Evolutionary conservation across 768 basidiomycete species (phyloP), one percentile per base, ranked within the genome.

Genomic region (Lentinula aciculospora): DNA sequence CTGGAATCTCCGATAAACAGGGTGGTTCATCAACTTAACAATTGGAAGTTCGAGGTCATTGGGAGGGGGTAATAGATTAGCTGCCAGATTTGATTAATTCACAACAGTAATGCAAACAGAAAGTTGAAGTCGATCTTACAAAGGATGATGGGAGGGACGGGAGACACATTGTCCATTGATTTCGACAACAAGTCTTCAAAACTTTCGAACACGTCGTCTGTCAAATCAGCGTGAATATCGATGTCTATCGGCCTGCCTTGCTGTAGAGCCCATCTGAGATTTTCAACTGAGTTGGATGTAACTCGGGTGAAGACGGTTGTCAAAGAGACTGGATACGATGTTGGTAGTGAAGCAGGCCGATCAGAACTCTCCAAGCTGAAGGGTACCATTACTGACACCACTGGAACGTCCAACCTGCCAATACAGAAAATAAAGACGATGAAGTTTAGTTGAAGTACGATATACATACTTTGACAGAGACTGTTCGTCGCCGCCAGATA

Each of bases 31-130:
- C 67, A 92, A 74, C 69, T 87, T 85, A 39, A 91, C 87, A 58
- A 90, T 86, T 1, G 90, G 87, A 44, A 87, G 67, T 53, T 80
- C 72, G 36, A 89, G 76, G 62, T 85, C 83, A 62, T 88, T 82
- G 0, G 91, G 87, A 36, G 92, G 92, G 44, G 90, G 92, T 9
- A 94, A 77, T 40, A 90, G 70, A 67, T 90, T 92, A 53, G 86
- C 92, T 94, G 66, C 46, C 48, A 50, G 36, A 58, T 45, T 59
- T n/a, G 60, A 61, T 32, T 63, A 46, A 34, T 42, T 23, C 45
- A 49, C 23, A 27, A 40, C 27, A 21, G 23, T 36, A 49, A 50
- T 29, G n/a, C 60, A 44, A 34, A 56, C 25, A 39, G 6, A 40
- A 17, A n/a, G 17, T 31, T n/a, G 17, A 31, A 12, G 59, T 40